Percentiles rank a stretch among this genome's conserved stretches.
Evolutionary conservation across 2,329 filamentous ascomycete species (phyloP).

Genomic region (Cyphellophora attinorum): DNA sequence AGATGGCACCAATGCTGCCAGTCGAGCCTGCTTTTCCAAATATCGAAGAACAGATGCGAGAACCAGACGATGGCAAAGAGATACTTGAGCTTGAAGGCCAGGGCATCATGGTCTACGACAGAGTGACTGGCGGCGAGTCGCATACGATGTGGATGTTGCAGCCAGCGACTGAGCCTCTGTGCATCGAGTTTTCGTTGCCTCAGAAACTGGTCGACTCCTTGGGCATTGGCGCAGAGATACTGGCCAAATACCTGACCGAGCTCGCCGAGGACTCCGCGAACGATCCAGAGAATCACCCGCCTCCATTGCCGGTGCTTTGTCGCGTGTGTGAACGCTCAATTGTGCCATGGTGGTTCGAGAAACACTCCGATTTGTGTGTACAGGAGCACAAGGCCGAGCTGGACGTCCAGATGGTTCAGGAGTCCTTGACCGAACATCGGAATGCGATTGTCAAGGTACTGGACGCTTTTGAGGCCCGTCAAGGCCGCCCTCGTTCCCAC

Average conservation of each 20-base stretch:
- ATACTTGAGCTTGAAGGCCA: conserved; percentile 78
- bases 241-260: conserved; percentile 85
- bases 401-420: conserved; percentile 94
- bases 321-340: conserved; percentile 97
- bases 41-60: conserved; percentile 21
- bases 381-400: conserved; percentile 95
- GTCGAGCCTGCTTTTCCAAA: conserved; percentile 16
- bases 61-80: conserved; percentile 23
- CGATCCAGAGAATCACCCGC: conserved; percentile 65
- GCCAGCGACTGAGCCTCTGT: conserved; percentile 75
- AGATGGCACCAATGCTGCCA: conserved; percentile 37
- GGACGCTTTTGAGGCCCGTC: conserved; percentile 76
- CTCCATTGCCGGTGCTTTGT: conserved; percentile 77
- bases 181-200: conserved; percentile 93
- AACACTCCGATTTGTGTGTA: conserved; percentile 90
- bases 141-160: conserved; percentile 99
- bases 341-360: conserved; percentile 99
- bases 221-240: conserved; percentile 85
- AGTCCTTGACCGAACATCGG: conserved; percentile 82
- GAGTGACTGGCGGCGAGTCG: conserved; percentile 64
- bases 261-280: conserved; percentile 74
- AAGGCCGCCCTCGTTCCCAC: conserved; percentile 52
- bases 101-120: conserved; percentile 96
- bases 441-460: conserved; percentile 91
- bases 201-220: conserved; percentile 82